Evolutionary conservation across 176 grass and related monocot genomes (phyloP).

Genomic region (Luzula sylvatica): DNA sequence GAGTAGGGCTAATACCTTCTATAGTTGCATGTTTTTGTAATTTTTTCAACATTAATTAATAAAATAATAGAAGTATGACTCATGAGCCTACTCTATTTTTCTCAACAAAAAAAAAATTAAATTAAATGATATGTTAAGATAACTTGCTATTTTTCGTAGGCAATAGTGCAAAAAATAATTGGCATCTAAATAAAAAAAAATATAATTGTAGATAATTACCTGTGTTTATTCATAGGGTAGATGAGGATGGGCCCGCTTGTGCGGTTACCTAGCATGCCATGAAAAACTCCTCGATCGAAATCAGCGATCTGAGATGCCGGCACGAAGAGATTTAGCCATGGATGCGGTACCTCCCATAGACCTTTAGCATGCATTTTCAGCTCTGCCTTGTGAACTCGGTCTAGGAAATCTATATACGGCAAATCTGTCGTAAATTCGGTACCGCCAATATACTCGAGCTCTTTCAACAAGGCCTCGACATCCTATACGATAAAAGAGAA

Average conservation of each 20-base stretch:
- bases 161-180: no score
- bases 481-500: constrained; percentile 32
- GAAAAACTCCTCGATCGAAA: constrained; percentile 81
- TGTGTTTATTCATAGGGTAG: constrained; percentile 95
- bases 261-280: constrained; percentile 53
- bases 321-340: constrained; percentile 96
- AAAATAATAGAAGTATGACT: no score
- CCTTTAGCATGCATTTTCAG: constrained; percentile 67
- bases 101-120: no score
- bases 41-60: no score
- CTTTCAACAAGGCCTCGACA: constrained; percentile 54
- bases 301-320: constrained; percentile 78
- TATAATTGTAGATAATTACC: constrained; percentile 36
- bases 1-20: no score
- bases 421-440: constrained; percentile 90
- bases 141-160: no score
- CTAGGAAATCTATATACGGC: constrained; percentile 74
- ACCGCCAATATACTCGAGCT: constrained; percentile 55
- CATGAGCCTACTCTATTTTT: no score
- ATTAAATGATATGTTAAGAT: no score
- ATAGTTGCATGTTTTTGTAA: no score
- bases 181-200: no score
- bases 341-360: constrained; percentile 91
- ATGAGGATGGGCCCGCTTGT: constrained; percentile 88
- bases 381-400: constrained; percentile 90